phyloP scores from a whole-genome alignment of 768 basidiomycete species.

The Termitomyces heimii region DNA sequence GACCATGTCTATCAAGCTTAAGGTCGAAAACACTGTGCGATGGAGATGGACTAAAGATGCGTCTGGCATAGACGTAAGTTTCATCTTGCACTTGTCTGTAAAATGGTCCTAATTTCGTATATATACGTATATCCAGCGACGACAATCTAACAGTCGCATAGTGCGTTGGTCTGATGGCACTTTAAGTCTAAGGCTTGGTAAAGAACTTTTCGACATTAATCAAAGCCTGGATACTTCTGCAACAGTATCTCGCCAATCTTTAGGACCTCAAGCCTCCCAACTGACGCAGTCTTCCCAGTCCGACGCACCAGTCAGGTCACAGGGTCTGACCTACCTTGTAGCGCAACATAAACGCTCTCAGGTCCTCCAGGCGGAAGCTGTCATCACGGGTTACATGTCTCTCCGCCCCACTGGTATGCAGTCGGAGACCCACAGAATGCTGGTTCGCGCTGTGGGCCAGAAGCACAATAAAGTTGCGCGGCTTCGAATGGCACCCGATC shows the following conservation, averaged over 20 bases:
- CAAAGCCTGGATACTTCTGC: constrained; percentile 76
- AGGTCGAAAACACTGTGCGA: constrained; percentile 90
- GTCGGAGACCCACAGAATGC: constrained; percentile 82
- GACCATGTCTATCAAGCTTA: constrained; percentile 79
- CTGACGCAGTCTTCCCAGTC: constrained; percentile 32
- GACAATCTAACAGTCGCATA: constrained; percentile 87
- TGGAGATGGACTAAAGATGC: constrained; percentile 91
- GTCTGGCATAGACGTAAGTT: constrained; percentile 68
- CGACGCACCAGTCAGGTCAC: constrained; percentile 37
- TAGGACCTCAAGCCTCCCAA: constrained; percentile 38
- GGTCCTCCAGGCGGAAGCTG: constrained; percentile 81
- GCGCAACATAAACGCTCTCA: constrained; percentile 84
- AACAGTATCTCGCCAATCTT: constrained; percentile 50
- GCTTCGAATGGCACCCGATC: constrained; percentile 75
- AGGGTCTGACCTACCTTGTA: constrained; percentile 84
- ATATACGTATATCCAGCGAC: constrained; percentile 38
- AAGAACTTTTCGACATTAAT: constrained; percentile 90
- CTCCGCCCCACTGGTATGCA: constrained; percentile 88
- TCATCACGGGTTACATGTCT: constrained; percentile 78
- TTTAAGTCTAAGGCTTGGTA: constrained; percentile 84
- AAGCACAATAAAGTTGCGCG: constrained; percentile 79
- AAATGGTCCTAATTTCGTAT: constrained; percentile 1
- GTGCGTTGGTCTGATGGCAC: constrained; percentile 96
- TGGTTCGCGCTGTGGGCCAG: constrained; percentile 82
- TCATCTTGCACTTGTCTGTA: not conserved